Evolutionary conservation across 768 basidiomycete genomes (phyloP).

Genomic region (Lactarius deliciosus): DNA sequence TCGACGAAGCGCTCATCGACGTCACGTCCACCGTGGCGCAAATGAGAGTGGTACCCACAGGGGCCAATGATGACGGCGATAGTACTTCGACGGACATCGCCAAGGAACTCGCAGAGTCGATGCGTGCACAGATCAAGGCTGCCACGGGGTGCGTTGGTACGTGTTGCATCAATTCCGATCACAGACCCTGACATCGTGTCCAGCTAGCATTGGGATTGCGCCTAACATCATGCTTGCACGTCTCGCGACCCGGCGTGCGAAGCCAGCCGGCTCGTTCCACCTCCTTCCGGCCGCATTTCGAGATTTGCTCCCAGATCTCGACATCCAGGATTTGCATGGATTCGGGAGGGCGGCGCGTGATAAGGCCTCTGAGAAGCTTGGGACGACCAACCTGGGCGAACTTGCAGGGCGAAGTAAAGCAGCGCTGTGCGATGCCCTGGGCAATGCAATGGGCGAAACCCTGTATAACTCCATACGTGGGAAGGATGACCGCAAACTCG

Average conservation of each 20-base stretch:
- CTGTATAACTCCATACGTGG: conserved; percentile 84
- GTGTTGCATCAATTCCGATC: conserved; percentile 25
- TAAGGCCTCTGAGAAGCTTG: conserved; percentile 81
- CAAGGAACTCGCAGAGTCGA: conserved; percentile 74
- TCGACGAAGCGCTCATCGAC: conserved; percentile 94
- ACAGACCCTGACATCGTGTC: conserved; percentile 2
- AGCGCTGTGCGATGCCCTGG: conserved; percentile 68
- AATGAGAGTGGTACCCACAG: conserved; percentile 29
- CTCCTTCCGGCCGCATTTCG: conserved; percentile 54
- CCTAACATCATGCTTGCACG: conserved; percentile 92
- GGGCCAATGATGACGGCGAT: conserved; percentile 35
- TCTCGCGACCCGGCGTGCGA: conserved; percentile 86
- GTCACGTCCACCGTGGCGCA: conserved; percentile 62
- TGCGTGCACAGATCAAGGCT: conserved; percentile 71
- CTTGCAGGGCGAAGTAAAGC: conserved; percentile 61
- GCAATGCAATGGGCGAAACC: conserved; percentile 79
- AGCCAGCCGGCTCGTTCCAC: conserved; percentile 86
- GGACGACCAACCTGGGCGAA: conserved; percentile 67
- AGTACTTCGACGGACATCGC: conserved; percentile 52
- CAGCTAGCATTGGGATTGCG: conserved; percentile 90
- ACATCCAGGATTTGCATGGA: conserved; percentile 81
- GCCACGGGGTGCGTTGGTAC: conserved; percentile 86
- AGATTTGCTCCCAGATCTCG: conserved; percentile 60
- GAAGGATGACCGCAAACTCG: conserved; percentile 74
- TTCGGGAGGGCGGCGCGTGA: conserved; percentile 75